Evolutionary conservation across 2,329 filamentous ascomycete species (phyloP).

Genomic region (Coccinonectria pachysandricola): DNA sequence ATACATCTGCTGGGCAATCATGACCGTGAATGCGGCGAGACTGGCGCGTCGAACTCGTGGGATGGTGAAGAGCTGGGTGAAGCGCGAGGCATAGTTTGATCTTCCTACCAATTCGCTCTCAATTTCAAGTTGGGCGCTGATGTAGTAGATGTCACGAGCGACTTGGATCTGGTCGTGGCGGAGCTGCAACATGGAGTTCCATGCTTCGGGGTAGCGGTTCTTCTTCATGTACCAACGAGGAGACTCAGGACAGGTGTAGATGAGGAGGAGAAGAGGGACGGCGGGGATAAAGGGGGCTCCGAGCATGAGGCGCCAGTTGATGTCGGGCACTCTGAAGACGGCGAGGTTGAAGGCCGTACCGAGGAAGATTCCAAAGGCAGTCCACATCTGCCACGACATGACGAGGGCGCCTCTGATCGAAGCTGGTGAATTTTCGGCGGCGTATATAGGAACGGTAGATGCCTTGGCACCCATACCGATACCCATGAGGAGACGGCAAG

Average conservation of each 20-base stretch:
- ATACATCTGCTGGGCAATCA: constrained; percentile 69
- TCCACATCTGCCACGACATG: constrained; percentile 72
- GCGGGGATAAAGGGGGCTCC: constrained; percentile 52
- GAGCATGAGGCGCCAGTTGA: constrained; percentile 34
- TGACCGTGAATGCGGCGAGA: constrained; percentile 67
- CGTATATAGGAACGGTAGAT: constrained; percentile 60
- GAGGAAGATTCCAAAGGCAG: constrained; percentile 40
- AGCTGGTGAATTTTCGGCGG: constrained; percentile 61
- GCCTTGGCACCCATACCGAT: constrained; percentile 60
- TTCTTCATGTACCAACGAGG: constrained; percentile 59
- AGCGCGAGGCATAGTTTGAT: constrained; percentile 35
- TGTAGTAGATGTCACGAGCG: constrained; percentile 50
- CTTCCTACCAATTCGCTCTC: constrained; percentile 28
- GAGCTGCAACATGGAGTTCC: constrained; percentile 39
- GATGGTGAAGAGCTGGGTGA: constrained; percentile 54
- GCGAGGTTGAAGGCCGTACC: constrained; percentile 32
- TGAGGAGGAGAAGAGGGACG: constrained; percentile 39
- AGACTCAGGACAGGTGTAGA: constrained; percentile 56
- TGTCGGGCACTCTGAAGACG: constrained; percentile 14
- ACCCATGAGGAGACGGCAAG: constrained; percentile 57
- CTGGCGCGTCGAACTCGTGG: constrained; percentile 61
- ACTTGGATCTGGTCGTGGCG: constrained; percentile 45
- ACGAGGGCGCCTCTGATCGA: constrained; percentile 62
- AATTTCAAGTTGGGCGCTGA: constrained; percentile 32
- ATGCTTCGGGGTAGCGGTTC: constrained; percentile 48